Conservation (phyloP, 345 rosid genomes). For the Carallia brachiata region DNA sequence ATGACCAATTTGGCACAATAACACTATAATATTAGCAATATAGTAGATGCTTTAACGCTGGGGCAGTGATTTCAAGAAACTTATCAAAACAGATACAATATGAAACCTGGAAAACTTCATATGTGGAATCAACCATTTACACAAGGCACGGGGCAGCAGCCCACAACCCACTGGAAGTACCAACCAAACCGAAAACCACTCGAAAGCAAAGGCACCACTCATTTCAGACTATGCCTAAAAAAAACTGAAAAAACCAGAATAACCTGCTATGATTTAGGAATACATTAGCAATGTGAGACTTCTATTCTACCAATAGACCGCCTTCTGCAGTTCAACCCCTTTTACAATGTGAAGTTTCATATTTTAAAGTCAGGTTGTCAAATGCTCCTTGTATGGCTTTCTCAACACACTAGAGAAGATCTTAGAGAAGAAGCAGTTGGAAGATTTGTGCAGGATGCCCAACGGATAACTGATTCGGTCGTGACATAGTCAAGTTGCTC, state of each 20-base stretch:
- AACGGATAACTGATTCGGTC: slow-evolving; percentile 59
- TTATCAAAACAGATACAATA: neutral
- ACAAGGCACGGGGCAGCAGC: slow-evolving; percentile 14
- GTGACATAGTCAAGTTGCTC: slow-evolving; percentile 47
- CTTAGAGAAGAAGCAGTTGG: slow-evolving; percentile 49
- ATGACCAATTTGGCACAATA: no score
- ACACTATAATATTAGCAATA: no score
- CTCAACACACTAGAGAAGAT: slow-evolving; percentile 58
- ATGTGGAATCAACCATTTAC: slow-evolving; percentile 23
- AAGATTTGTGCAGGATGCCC: slow-evolving; percentile 63
- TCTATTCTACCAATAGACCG: neutral
- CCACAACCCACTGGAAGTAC: slow-evolving; percentile 18
- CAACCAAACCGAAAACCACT: slow-evolving; percentile 5
- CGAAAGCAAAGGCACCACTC: slow-evolving; percentile 1
- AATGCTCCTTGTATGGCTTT: neutral
- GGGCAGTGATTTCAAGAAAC: neutral
- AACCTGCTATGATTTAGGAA: neutral
- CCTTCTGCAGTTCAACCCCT: neutral
- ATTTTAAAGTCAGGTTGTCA: neutral
- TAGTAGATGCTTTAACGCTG: neutral
- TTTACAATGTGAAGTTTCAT: slow-evolving; percentile 1
- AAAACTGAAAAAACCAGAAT: neutral
- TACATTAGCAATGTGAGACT: neutral
- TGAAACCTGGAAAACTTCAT: slow-evolving; percentile 23
- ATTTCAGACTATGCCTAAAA: neutral